Evolutionary conservation across 257 asterid species (phyloP).

Genomic region (Solanum sparsipilum): DNA sequence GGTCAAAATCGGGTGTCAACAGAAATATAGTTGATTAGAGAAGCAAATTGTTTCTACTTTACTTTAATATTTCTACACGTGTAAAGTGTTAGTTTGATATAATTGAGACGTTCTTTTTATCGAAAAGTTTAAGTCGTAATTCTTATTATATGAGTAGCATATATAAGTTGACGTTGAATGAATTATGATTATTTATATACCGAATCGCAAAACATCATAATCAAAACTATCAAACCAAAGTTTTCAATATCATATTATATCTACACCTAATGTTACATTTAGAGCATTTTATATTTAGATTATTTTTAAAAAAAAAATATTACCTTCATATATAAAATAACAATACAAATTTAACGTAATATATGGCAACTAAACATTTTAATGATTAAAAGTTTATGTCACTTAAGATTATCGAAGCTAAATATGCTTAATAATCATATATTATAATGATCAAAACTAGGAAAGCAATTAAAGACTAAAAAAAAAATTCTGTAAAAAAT

Average conservation of each 20-base stretch:
- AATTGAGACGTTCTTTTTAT: neutral
- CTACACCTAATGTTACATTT: neutral
- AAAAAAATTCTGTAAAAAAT: neutral
- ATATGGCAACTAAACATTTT: neutral
- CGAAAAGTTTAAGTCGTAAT: neutral
- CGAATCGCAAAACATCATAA: neutral
- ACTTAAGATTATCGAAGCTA: neutral
- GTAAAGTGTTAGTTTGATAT: neutral
- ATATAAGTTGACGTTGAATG: neutral
- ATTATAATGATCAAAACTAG: neutral
- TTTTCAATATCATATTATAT: neutral
- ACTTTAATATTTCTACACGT: neutral
- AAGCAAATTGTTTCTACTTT: neutral
- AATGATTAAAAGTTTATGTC: neutral
- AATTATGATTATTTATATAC: too few relatives aligned
- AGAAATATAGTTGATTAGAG: neutral
- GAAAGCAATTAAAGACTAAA: neutral
- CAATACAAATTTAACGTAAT: neutral
- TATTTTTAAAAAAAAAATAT: fast-evolving
- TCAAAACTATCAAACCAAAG: neutral
- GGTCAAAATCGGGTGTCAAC: too few relatives aligned
- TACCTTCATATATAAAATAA: neutral
- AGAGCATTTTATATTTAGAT: neutral
- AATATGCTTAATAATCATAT: neutral
- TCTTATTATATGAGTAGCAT: neutral